Evolutionary conservation across 352 stramenopile genomes (phyloP), one percentile per base, ranked within the genome.

Genomic region (Blastocystis sp.): DNA sequence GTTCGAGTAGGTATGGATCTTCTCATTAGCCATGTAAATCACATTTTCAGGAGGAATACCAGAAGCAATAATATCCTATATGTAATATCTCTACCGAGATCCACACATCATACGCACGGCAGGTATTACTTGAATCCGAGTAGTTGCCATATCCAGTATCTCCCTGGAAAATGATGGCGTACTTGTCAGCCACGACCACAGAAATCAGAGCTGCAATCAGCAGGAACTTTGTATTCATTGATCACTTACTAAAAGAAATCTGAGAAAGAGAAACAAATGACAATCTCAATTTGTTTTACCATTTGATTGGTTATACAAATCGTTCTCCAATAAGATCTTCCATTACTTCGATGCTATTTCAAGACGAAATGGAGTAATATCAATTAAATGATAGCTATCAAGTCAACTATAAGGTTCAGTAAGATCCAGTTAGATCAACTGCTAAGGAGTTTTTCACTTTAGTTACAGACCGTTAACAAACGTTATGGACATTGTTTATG

Each of bases 111-210:
- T 81, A 81, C 0, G 69, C 69, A 81, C 69, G 69, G 40, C 69
- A 81, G 44, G 69, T 81, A 54, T 81, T 81, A 11, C 44, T 64
- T 0, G 69, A 81, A 30, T 81, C 69, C 24, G 69, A 81, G 40
- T 81, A 81, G 69, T 81, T 81, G 22, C 44, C 44, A 57, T 59
- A 81, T 30, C 69, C 69, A 57, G 33, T 42, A 62, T 81, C 69
- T 60, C 69, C 69, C 53, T 81, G 69, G 64, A 76, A 76, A 44
- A 76, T 24, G 33, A 76, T 76, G 64, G 64, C 64, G 33, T 53
- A 76, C 64, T 76, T 76, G 33, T 76, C 64, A 27, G 64, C 64
- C 13, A 76, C 17, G 33, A 76, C 64, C 22, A 76, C 64, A 37
- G 64, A 76, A 76, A 76, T 37, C 44, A 76, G 33, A 7, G 42